Evolutionary conservation across 306 rosid species (phyloP).

Genomic region (Prosopis cineraria): DNA sequence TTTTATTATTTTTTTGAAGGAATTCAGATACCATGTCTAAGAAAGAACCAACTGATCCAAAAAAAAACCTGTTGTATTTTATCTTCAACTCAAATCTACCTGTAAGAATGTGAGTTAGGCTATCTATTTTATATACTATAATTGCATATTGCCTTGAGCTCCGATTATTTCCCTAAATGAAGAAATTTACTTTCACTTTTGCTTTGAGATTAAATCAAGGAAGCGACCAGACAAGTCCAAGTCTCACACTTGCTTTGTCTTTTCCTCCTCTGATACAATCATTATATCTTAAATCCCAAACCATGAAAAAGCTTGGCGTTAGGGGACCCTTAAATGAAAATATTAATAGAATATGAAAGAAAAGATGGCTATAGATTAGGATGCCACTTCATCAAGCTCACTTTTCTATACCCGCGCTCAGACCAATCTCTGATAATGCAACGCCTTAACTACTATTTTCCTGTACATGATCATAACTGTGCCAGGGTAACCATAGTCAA

Average conservation of each 20-base stretch:
- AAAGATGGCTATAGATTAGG: slow-evolving; percentile 43
- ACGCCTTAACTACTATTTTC: slow-evolving; percentile 15
- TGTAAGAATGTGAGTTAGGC: not conserved
- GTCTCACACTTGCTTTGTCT: slow-evolving; percentile 48
- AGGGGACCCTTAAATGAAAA: not conserved
- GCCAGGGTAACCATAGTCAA: slow-evolving; percentile 30
- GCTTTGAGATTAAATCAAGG: slow-evolving; percentile 45
- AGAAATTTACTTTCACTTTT: slow-evolving; percentile 33
- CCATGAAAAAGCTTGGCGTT: slow-evolving; percentile 26
- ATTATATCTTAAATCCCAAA: slow-evolving; percentile 59
- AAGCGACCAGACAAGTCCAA: slow-evolving; percentile 39
- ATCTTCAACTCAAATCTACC: not conserved
- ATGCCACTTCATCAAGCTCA: slow-evolving; percentile 40
- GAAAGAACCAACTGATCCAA: not conserved
- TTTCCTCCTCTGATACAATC: slow-evolving; percentile 36
- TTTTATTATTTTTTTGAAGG: not conserved
- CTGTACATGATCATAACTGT: slow-evolving; percentile 7
- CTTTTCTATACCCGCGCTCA: not conserved
- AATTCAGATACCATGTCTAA: not conserved
- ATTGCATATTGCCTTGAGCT: not conserved
- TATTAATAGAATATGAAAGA: not conserved
- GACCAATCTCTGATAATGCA: not conserved
- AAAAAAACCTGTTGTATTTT: not conserved
- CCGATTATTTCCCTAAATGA: not conserved
- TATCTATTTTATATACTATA: not conserved